Evolutionary conservation across 78 protist species (phyloP), one percentile per base, ranked within the genome.

Genomic region (Protostelium mycophagum): DNA sequence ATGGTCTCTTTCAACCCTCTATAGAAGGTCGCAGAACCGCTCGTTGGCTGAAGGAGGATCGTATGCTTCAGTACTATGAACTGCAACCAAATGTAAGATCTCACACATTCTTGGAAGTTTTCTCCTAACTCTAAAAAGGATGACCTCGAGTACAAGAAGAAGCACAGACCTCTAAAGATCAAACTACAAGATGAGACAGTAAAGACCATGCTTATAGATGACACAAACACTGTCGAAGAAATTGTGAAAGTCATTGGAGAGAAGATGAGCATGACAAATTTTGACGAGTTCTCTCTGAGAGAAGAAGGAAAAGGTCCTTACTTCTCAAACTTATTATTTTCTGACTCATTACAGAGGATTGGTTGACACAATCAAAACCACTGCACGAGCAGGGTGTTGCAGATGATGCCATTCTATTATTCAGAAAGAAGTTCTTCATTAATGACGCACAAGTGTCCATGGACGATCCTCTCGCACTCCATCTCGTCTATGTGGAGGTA

Each of bases 231-330:
- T 1, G 94, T 93, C n/a, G 93, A 88, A 35, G 93, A 91, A 38
- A 39, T 95, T 16, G 83, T 93, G 29, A 87, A 83, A 73, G 39
- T 88, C 38, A 90, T 95, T 36, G 93, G 96, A 87, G 83, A 88
- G 63, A 87, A 90, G 86, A 89, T 96, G 34, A 94, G 96, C 91
- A 91, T 96, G 63, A 39, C 85, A 73, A 96, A 95, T 73, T 83
- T 88, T 29, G 97, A 95, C 83, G 98, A 96, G 93, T 96, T 91
- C 84, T 93, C 97, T 1, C 88, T 96, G 88, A 86, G 83, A 85
- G 88, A 85, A 10, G 95, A 95, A 73, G 87, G 37, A 34, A 37
- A 31, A 10, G 85, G 34, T 38, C 63, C 0, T 35, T 0, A 38
- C 86, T 37, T 36, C 36, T 1, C 0, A 36, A 36, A 0, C 0